Evolutionary conservation across 129 eudicot genomes (phyloP), one percentile per base, ranked within the genome.

Genomic region (Smallanthus sonchifolius): DNA sequence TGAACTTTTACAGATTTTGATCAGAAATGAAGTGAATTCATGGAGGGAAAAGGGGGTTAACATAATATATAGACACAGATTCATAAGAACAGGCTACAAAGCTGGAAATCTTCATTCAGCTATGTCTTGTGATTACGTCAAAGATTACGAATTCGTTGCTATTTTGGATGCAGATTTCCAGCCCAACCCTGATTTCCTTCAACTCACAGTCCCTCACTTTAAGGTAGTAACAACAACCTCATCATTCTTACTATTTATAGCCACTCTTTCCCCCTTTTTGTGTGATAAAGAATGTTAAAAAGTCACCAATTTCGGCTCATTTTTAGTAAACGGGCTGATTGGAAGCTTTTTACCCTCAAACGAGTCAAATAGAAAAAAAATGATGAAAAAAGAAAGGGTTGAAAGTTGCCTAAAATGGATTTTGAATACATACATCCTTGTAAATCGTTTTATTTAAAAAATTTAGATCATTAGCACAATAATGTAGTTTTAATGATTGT

Each of bases 91-190:
- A 10, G 97, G 97, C 37, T 89, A 88, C 81, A 91, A 91, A 83
- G 97, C 97, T 28, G 97, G 97, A 40, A 91, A 91, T 79, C 82
- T 91, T 24, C 91, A 91, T 67, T 88, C 97, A 20, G 97, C 97
- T 63, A 91, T 91, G 97, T 79, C 96, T 16, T 89, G 97, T 87
- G 96, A 91, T 77, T 91, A 91, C 75, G 97, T 91, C 51, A 88
- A 91, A 70, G 77, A 91, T 80, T 89, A 89, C 30, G 97, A 91
- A 67, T 91, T 88, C 45, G 97, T 89, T 24, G 90, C 97, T 8
- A 89, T 92, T 30, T 87, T 92, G 72, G 96, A 89, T 79, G 97
- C 97, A 7, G 97, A 92, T 64, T 92, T 92, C 78, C 96, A 89
- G 74, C 97, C 97, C 51, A 85, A 83, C 48, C 87, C 91, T 35